Evolutionary conservation across 257 asterid genomes (phyloP), one percentile per base, ranked within the genome.

Genomic region (Solanum ossicruentum): DNA sequence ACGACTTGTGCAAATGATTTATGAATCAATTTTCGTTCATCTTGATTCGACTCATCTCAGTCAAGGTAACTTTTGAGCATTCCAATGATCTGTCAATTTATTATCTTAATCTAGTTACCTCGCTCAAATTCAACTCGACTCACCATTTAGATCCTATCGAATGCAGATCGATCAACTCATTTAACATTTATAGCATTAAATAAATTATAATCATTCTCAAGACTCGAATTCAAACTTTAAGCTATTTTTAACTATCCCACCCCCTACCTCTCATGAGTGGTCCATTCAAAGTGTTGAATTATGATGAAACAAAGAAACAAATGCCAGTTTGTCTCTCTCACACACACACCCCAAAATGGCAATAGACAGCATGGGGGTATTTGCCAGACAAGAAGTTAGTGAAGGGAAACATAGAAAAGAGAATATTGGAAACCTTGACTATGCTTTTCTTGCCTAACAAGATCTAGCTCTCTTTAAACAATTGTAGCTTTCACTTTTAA

Each of bases 361-460:
- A 77, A 21, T 77, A 1, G 80, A 72, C 80, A 72, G 36, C 80
- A 72, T 72, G 79, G 26, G 1, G 39, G 12, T 75, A 75, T 77
- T 77, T 77, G 45, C 47, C 82, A 51, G 82, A 77, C 82, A 51
- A 77, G 17, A 58, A 77, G 10, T 77, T 51, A 26, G 26, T 45
- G 45, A 51, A 0, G 0, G n/a, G 63, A 51, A 77, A 23, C 23
- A 23, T 51, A 49, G 26, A 75, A 70, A 77, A 51, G 82, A 52
- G 47, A 26, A 77, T 45, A 13, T 26, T 51, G 47, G 65, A 77
- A 69, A 51, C 47, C n/a, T 77, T 77, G 3, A 26, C 26, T 26
- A 15, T 89, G 93, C 93, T 89, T 93, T 90, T 90, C 91, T 90
- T 92, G 84, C 90, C 85, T 87, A 66, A 26, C 86, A 86, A 90